phyloP scores from a whole-genome alignment of 2,329 filamentous ascomycete genomes.

The Hymenoscyphus salicellus region DNA sequence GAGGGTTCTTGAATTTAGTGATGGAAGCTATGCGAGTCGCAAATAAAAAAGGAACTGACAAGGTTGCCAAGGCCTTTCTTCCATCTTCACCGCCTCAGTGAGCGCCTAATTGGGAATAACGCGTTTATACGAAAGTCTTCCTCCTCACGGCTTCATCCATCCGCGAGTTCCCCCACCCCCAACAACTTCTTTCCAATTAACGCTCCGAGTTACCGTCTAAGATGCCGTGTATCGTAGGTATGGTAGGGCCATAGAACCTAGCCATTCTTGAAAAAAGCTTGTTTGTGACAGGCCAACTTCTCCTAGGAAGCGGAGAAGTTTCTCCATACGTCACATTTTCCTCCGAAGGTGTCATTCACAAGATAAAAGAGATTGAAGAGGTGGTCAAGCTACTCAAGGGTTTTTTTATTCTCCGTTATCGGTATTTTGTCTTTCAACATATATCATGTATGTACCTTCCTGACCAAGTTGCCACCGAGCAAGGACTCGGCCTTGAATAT shows the following conservation, averaged over 20 bases:
- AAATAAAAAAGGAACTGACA: background rate
- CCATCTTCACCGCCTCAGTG: background rate
- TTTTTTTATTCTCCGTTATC: background rate
- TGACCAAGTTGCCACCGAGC: background rate
- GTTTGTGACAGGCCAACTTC: background rate
- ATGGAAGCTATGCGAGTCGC: background rate
- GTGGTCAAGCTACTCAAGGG: background rate
- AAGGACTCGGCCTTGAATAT: background rate
- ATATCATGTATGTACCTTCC: background rate
- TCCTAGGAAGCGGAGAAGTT: background rate
- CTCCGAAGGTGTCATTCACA: background rate
- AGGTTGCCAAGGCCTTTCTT: background rate
- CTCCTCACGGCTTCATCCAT: slow-evolving; percentile 1
- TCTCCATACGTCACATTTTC: slow-evolving; percentile 1
- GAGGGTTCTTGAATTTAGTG: background rate
- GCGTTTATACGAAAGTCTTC: background rate
- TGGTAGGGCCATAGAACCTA: background rate
- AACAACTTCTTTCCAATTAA: background rate
- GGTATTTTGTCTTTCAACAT: background rate
- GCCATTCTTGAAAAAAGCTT: background rate
- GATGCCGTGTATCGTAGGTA: background rate
- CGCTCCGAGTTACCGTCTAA: background rate
- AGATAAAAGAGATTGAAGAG: background rate
- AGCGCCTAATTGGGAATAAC: background rate
- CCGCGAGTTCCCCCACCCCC: background rate